Conservation (phyloP, 208 protist species). For the Acanthamoeba culbertsoni region DNA sequence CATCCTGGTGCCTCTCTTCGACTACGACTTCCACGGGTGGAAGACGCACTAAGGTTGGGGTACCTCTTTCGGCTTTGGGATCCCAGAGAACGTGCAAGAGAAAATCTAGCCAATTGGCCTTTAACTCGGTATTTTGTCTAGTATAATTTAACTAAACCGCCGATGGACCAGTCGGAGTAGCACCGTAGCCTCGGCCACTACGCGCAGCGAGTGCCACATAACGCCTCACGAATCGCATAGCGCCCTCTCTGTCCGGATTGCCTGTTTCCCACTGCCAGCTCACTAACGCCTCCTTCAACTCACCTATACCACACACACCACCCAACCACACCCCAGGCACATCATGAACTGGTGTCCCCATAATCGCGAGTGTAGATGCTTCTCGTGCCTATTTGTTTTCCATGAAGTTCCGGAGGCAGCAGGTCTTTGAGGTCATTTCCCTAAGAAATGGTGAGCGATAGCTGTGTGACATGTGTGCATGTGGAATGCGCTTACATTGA, state of each 20-base stretch:
- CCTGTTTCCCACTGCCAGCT: neutral
- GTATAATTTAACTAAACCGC: too few species aligned
- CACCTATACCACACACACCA: neutral
- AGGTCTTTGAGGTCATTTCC: neutral
- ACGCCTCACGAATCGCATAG: neutral
- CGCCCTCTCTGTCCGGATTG: neutral
- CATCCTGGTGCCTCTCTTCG: too few species aligned
- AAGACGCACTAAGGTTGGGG: too few species aligned
- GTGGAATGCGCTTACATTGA: neutral
- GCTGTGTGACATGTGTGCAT: too few species aligned
- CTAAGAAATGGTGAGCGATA: too few species aligned
- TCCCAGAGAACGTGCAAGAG: too few species aligned
- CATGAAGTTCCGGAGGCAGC: neutral
- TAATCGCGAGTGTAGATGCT: neutral
- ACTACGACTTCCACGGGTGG: too few species aligned
- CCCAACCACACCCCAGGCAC: neutral
- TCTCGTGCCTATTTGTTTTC: neutral
- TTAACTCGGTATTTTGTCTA: too few species aligned
- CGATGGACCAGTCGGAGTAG: neutral
- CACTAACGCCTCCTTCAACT: neutral
- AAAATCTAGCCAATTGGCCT: too few species aligned
- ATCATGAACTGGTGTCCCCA: neutral
- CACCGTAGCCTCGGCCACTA: neutral
- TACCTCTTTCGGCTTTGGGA: too few species aligned
- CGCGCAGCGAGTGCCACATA: neutral